Evolutionary conservation across 441 rosid species (phyloP), one percentile per base, ranked within the genome.

Genomic region (Gossypium gossypioides): DNA sequence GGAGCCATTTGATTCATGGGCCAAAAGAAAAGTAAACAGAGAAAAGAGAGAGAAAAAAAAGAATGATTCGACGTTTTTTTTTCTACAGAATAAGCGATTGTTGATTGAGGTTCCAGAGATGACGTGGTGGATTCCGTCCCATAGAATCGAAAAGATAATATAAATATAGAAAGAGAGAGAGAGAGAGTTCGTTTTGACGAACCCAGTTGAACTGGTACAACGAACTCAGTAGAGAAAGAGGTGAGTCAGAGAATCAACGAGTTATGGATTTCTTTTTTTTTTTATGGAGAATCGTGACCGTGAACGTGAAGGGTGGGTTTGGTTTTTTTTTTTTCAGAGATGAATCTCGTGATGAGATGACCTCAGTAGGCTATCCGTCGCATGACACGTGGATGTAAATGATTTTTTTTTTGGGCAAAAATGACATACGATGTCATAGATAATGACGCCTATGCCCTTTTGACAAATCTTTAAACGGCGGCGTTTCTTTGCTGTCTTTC

Each of bases 261-360:
- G 74, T 60, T 15, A 6, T 48, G 19, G 13, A 2, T 42, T 32
- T 6, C 29, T 3, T 57, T n/a, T 6, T 1, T 15, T 6, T 60
- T 32, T 56, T 62, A 62, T 8, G 75, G 75, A 72, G 69, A 72
- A 56, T 62, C 54, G 69, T 62, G 75, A 61, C 22, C 69, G 51
- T 50, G 62, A 62, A 19, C 50, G 42, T 54, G 57, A 52, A 52
- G 57, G 21, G 7, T 1, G 24, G 24, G 32, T 3, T 27, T 0
- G 29, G n/a, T 24, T 24, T 27, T 27, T 27, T 27, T 0, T 29
- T 29, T 29, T 29, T 48, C 70, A 63, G 71, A 9, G 25, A 54
- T 62, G 76, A 52, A 73, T 72, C 75, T 63, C 75, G 75, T 72
- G 75, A 72, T 16, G 52, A 63, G 70, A 18, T 72, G 63, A 63